Evolutionary conservation across 495 filamentous ascomycete genomes (phyloP), one percentile per base, ranked within the genome.

Genomic region (Trypethelium eluteriae): DNA sequence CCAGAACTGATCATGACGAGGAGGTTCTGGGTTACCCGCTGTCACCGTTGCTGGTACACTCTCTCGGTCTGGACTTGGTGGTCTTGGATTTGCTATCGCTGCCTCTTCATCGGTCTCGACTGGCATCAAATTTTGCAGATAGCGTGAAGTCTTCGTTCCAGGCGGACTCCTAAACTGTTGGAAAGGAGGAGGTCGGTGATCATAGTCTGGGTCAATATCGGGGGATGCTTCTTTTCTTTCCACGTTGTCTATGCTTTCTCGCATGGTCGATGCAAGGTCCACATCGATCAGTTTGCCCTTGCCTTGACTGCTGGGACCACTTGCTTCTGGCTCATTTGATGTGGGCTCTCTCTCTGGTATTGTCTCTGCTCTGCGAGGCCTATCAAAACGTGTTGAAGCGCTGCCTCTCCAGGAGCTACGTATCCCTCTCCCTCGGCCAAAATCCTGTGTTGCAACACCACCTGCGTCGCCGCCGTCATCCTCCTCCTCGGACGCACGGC

Each of bases 1-100:
- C 84, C 94, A 98, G 76, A 98, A 92, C 14, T 83, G 78, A 76
- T 98, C 95, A 76, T 98, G 91, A n/a, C 76, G 72, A 25, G 84
- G 82, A 10, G 83, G 81, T 62, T 85, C 81, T 62, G 78, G 67
- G 25, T 76, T 67, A 5, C 78, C 78, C 34, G 77, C 71, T 5
- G 76, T 79, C 14, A 81, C 79, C 32, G 81, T 78, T 34, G 82
- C 80, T 7, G 83, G 82, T 50, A 84, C 77, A 68, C 77, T 74
- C 39, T 77, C 76, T 39, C 68, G 68, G 61, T 76, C 75, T 44
- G 82, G 78, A 68, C 80, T 81, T 47, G 78, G 72, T 57, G 80
- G 77, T 61, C 79, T 76, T 25, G 74, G 75, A 39, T 74, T 70
- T 38, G 63, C 70, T 14, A 72, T 64, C 39, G 76, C 64, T 1